Evolutionary conservation across 441 rosid species (phyloP), one percentile per base, ranked within the genome.

Genomic region (Aquilaria agallochum): DNA sequence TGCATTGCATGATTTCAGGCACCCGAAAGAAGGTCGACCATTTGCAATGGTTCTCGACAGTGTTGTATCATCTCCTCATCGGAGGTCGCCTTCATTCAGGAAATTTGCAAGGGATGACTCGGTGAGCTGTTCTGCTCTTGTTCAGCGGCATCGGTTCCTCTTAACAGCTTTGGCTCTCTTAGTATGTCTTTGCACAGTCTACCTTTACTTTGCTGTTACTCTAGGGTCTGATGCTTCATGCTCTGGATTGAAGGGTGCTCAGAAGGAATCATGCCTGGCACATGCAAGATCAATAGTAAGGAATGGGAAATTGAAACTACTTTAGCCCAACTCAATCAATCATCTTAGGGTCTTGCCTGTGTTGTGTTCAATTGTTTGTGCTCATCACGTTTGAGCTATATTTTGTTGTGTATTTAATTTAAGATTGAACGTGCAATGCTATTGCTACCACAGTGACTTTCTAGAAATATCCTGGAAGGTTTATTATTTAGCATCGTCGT

Each of bases 141-240:
- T 78, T 14, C 80, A 78, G 65, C 78, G 98, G 67, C 97, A 94
- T 65, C 86, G 93, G 1, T 94, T 83, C 72, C 95, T 91, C 54
- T 73, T 91, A 74, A 84, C 92, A 2, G 95, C 96, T 58, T 69
- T 89, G 67, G 68, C 61, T 62, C 93, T 94, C 46, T 74, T 94
- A 77, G 72, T 75, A n/a, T 87, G 89, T 64, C 86, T 91, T 56
- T 94, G 96, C 72, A 88, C 97, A 9, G 56, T 94, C 67, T 91
- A 91, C 73, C 90, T 94, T 62, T 91, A 94, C 71, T 93, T 93
- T 55, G 96, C 99, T 1, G 68, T 91, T 64, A 94, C 99, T 12
- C 65, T 94, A 68, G 97, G 95, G 30, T 75, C 81, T 10, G 56
- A 73, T 0, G 76, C 67, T 46, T 72, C 94, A 0, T 91, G 97